These are phyloP conservation scores for Phytophthora colocasiae DNA, from an alignment of 352 stramenopile species.

Conservation along the genomic window DNA sequence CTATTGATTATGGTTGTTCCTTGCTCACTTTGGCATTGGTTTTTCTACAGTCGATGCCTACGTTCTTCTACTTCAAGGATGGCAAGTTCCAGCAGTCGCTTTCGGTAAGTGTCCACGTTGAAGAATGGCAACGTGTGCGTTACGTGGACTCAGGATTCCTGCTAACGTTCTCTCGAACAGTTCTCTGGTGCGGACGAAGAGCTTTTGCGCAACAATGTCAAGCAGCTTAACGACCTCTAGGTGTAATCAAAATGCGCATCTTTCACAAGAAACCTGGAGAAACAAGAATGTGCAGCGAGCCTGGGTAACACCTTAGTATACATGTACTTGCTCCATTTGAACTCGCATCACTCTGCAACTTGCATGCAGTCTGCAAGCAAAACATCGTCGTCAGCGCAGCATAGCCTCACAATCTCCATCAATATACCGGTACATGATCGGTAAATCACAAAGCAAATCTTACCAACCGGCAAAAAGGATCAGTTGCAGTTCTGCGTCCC, in stretches of 20 bases:
- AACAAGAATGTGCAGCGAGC: neutral
- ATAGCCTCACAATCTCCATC: neutral
- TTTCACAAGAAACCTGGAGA: conserved; percentile 4
- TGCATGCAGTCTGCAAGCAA: no score
- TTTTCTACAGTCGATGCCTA: conserved; percentile 81
- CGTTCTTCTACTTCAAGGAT: conserved; percentile 87
- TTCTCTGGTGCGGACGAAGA: conserved; percentile 87
- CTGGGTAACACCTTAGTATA: conserved; percentile 12
- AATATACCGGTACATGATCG: conserved; percentile 19
- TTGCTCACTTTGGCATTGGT: conserved; percentile 7
- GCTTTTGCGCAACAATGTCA: conserved; percentile 73
- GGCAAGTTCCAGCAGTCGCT: conserved; percentile 80
- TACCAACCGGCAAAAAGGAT: neutral
- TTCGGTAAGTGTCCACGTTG: conserved; percentile 50
- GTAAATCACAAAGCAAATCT: neutral
- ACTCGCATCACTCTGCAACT: neutral
- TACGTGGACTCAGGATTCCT: conserved; percentile 20
- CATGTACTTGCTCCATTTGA: conserved; percentile 8
- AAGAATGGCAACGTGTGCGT: neutral
- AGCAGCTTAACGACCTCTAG: conserved; percentile 81
- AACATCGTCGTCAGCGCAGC: neutral
- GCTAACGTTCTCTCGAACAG: conserved; percentile 26
- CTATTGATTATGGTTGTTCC: neutral
- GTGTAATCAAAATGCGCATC: neutral
- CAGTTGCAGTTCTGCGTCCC: conserved; percentile 22